These are phyloP conservation scores for Xenosphaeropsis pyriputrescens DNA, from an alignment of 2,329 filamentous ascomycete species.

Conservation along the genomic window DNA sequence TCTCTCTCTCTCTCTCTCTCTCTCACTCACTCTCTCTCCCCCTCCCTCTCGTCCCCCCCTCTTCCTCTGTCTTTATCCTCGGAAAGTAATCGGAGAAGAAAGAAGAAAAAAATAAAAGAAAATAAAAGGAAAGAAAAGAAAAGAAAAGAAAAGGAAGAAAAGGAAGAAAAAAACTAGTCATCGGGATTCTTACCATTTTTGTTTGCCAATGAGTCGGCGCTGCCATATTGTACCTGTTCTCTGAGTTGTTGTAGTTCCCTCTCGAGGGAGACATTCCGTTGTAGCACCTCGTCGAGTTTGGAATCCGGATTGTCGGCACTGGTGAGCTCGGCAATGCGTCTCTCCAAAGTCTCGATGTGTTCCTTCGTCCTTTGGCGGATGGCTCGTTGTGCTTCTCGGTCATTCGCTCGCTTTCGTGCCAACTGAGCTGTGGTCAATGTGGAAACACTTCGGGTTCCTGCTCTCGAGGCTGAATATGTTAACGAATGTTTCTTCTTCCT, in stretches of 20 bases:
- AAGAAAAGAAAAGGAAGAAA: too few relatives aligned
- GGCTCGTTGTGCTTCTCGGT: conserved; percentile 77
- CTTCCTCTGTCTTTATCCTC: too few relatives aligned
- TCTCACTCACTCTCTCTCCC: too few relatives aligned
- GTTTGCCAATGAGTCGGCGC: too few relatives aligned
- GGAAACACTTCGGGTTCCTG: conserved; percentile 62
- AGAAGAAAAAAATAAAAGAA: too few relatives aligned
- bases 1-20: too few relatives aligned
- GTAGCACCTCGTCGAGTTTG: conserved; percentile 34
- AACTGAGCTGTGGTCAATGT: conserved; percentile 79
- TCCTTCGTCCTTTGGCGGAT: conserved; percentile 77
- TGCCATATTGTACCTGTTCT: too few relatives aligned
- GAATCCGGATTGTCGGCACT: conserved; percentile 31
- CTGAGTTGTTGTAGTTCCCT: conserved; percentile 25
- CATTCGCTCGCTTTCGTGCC: conserved; percentile 79
- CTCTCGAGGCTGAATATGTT: conserved; percentile 13
- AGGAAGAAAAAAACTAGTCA: too few relatives aligned
- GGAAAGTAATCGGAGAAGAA: too few relatives aligned
- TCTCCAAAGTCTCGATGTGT: conserved; percentile 68
- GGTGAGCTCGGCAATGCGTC: conserved; percentile 57
- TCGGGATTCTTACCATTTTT: too few relatives aligned
- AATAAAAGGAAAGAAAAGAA: too few relatives aligned
- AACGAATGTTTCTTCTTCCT: conserved; percentile 2
- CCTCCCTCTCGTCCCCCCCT: too few relatives aligned
- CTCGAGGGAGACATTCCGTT: conserved; percentile 37